These are phyloP conservation scores for Galerina marginata DNA, from an alignment of 768 basidiomycete genomes.

Conservation along the genomic window DNA sequence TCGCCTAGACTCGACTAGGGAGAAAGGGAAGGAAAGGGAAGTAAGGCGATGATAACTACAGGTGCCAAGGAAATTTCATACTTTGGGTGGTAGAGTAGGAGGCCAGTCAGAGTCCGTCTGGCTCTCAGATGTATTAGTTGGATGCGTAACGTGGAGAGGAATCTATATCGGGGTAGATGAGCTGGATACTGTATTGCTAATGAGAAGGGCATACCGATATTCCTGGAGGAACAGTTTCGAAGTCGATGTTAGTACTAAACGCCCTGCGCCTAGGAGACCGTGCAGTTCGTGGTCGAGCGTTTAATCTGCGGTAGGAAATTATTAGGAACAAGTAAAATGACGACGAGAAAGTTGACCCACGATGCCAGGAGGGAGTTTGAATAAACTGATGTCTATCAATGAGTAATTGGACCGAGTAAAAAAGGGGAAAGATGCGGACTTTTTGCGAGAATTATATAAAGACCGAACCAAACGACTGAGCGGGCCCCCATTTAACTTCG, in stretches of 20 bases:
- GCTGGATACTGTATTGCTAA: neutral
- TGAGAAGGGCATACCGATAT: neutral
- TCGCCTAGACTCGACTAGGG: neutral
- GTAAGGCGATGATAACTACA: neutral
- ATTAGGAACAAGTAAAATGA: too few relatives aligned
- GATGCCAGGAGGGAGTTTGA: conserved; percentile 19
- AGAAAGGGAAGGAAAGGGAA: neutral
- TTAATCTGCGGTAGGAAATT: conserved; percentile 7
- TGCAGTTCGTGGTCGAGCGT: conserved; percentile 12
- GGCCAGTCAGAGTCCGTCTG: conserved; percentile 6
- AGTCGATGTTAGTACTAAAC: conserved; percentile 13
- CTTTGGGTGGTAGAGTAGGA: neutral
- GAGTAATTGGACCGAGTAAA: neutral
- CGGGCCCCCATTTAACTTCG: neutral
- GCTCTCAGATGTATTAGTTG: neutral
- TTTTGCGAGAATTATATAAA: conserved; percentile 21
- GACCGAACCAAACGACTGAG: conserved; percentile 20
- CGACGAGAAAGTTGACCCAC: neutral
- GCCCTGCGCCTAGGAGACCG: neutral
- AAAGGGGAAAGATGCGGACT: neutral
- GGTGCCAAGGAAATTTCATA: neutral
- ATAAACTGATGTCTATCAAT: conserved; percentile 5
- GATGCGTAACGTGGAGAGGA: conserved; percentile 1
- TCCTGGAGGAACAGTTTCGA: conserved; percentile 10
- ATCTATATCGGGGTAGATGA: neutral